Conservation (phyloP, 2,329 filamentous ascomycete genomes). For the Fusarium aywerte region DNA sequence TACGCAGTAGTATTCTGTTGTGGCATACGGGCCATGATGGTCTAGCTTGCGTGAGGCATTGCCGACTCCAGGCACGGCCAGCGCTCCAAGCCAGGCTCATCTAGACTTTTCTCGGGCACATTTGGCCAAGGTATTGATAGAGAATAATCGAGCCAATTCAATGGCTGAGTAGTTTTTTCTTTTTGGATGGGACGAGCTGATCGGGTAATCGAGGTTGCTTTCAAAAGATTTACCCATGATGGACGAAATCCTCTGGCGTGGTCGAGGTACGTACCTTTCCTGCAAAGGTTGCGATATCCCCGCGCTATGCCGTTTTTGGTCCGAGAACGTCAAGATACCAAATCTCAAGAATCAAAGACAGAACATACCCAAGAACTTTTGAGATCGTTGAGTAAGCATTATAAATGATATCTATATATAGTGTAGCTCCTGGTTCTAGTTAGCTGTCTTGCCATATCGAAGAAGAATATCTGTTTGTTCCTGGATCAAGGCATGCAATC, state of each 20-base stretch:
- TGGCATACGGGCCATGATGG: constrained; percentile 31
- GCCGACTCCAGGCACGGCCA: constrained; percentile 53
- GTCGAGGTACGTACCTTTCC: constrained; percentile 32
- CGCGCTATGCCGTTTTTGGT: constrained; percentile 2
- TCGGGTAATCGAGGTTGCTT: constrained; percentile 2
- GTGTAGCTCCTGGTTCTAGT: not conserved
- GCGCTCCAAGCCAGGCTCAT: constrained; percentile 54
- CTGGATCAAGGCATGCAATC: not conserved
- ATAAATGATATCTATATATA: not conserved
- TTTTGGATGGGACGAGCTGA: constrained; percentile 6
- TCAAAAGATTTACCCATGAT: constrained; percentile 31
- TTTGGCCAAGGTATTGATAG: constrained; percentile 27
- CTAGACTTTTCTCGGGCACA: constrained; percentile 40
- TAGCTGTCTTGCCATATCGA: not conserved
- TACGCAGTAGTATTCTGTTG: constrained; percentile 12
- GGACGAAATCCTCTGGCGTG: constrained; percentile 24
- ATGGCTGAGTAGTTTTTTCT: constrained; percentile 6
- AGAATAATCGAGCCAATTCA: constrained; percentile 5
- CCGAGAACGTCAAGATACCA: not conserved
- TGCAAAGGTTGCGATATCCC: not conserved
- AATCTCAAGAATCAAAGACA: not conserved
- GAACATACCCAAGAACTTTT: not conserved
- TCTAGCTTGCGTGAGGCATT: constrained; percentile 46
- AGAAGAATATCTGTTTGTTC: not conserved
- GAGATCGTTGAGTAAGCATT: not conserved